These are phyloP conservation scores for Fusarium annulatum DNA, from an alignment of 2,329 filamentous ascomycete species.

Conservation along the genomic window DNA sequence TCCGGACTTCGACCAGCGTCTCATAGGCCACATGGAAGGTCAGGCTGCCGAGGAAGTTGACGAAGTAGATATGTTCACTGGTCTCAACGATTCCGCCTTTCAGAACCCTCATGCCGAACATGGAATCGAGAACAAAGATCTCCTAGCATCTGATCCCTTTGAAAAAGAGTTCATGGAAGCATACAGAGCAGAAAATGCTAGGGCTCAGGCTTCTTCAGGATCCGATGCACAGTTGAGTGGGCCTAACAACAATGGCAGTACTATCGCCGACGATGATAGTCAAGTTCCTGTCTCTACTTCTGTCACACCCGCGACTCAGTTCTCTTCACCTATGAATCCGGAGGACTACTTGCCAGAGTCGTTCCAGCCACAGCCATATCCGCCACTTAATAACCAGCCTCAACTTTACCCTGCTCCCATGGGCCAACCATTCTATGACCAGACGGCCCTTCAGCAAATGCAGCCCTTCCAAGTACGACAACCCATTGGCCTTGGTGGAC, in stretches of 20 bases:
- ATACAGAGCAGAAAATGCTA: neutral
- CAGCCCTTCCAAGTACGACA: neutral
- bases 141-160: neutral
- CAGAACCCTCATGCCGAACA: neutral
- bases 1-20: rapidly evolving
- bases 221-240: neutral
- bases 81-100: neutral
- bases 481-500: neutral
- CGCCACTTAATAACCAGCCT: neutral
- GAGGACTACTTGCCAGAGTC: neutral
- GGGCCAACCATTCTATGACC: neutral
- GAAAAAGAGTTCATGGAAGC: neutral
- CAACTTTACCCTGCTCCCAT: neutral
- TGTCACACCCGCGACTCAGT: neutral
- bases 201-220: neutral
- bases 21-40: neutral
- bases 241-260: neutral
- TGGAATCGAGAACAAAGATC: neutral
- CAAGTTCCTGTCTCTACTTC: neutral
- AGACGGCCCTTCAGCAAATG: neutral
- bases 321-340: neutral
- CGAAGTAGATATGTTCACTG: neutral
- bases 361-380: neutral
- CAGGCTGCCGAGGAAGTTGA: too few species aligned
- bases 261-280: neutral